Evolutionary conservation across 768 basidiomycete genomes (phyloP).

Genomic region (Phylloporus scabripes): DNA sequence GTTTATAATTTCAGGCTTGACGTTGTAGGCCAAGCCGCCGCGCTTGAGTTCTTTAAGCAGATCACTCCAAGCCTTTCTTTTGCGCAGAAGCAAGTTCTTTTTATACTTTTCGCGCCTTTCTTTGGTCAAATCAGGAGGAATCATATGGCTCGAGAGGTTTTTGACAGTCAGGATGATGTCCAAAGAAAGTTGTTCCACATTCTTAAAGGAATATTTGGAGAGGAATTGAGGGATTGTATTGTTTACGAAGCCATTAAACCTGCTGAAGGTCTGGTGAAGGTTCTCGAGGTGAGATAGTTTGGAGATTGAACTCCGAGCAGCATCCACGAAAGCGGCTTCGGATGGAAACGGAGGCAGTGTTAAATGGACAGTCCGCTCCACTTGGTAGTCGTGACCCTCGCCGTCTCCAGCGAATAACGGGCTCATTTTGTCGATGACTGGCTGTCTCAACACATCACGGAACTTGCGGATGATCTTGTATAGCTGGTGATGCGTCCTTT

Average conservation of each 20-base stretch:
- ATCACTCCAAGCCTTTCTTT: slow-evolving; percentile 88
- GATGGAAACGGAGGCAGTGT: not conserved
- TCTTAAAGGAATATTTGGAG: slow-evolving; percentile 33
- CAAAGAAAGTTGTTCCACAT: slow-evolving; percentile 51
- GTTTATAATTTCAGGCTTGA: slow-evolving; percentile 64
- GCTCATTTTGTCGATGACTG: slow-evolving; percentile 42
- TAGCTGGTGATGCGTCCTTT: slow-evolving; percentile 83
- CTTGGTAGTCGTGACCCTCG: slow-evolving; percentile 25
- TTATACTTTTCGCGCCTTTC: slow-evolving; percentile 56
- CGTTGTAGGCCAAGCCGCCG: slow-evolving; percentile 64
- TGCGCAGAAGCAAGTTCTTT: slow-evolving; percentile 74
- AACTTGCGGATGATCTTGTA: slow-evolving; percentile 90
- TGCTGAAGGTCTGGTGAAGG: slow-evolving; percentile 45
- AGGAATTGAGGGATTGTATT: slow-evolving; percentile 41
- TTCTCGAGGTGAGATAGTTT: slow-evolving; percentile 40
- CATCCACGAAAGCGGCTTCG: slow-evolving; percentile 1
- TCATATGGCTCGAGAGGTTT: slow-evolving; percentile 44
- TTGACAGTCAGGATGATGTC: slow-evolving; percentile 61
- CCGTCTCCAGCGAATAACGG: slow-evolving; percentile 32
- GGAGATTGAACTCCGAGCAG: not conserved
- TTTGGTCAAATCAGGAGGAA: slow-evolving; percentile 38
- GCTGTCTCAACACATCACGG: slow-evolving; percentile 80
- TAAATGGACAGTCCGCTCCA: slow-evolving; percentile 10
- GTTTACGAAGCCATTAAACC: slow-evolving; percentile 43
- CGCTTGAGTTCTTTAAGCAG: slow-evolving; percentile 83